Evolutionary conservation across 805 yeast genomes (phyloP), one percentile per base, ranked within the genome.

Genomic region (Komagataella mondaviorum): DNA sequence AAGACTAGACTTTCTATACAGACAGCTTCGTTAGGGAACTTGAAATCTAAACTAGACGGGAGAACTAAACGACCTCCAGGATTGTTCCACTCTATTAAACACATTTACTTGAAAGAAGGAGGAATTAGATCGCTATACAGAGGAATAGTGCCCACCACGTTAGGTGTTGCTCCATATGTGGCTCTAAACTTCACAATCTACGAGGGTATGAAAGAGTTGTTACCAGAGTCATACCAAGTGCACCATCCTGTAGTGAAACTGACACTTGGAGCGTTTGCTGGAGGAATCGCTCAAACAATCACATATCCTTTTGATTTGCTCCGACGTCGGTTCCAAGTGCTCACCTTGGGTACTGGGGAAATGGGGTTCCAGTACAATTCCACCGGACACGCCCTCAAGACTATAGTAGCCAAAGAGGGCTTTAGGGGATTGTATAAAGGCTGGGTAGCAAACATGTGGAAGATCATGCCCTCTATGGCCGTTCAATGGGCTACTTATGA

Each of bases 121-220:
- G 96, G 96, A 0, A 22, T 88, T 6, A 54, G 62, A 2, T 95
- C 89, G 0, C 70, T 91, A 14, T 91, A 87, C 63, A 73, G 90
- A 50, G 99, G 99, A 2, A 71, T 90, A 10, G 71, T 83, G 55
- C 96, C 98, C n/a, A 91, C 98, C 0, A 80, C 90, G 1, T 67
- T 87, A 52, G 97, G 98, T 1, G 96, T 93, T 18, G 97, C 96
- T 1, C 97, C 98, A 1, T 93, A 90, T 61, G 96, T 88, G 36
- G 96, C 96, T 3, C 76, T 91, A 50, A 91, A 90, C 66, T 91
- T 91, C 63, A 84, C 96, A 2, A 80, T 88, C 48, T 91, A 90
- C 70, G 98, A 93, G 61, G 80, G 77, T 54, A 61, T 89, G 56
- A 79, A 89, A 55, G 93, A 83, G 53, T 61, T 70, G 51, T 67